Conservation (phyloP, 768 basidiomycete species). For the Kwoniella heveanensis region DNA sequence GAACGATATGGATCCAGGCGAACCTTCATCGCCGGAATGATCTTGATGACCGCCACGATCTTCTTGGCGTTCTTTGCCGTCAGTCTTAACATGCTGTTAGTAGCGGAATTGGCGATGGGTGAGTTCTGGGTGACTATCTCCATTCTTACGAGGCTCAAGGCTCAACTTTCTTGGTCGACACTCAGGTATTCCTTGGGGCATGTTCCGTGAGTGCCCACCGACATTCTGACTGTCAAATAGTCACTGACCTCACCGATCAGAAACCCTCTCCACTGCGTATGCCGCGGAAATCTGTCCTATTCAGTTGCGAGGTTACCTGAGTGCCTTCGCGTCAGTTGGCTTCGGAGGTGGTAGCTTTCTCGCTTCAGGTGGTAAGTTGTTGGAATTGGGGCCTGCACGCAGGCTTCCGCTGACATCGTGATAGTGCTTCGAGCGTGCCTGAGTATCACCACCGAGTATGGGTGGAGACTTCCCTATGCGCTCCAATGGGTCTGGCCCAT, state of each 20-base stretch:
- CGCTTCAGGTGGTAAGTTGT: slow-evolving; percentile 11
- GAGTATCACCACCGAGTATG: slow-evolving; percentile 36
- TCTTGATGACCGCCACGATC: slow-evolving; percentile 32
- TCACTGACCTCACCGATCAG: slow-evolving; percentile 7
- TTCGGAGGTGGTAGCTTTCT: slow-evolving; percentile 29
- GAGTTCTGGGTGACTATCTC: too few species aligned
- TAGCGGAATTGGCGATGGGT: slow-evolving; percentile 33
- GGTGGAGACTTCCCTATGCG: slow-evolving; percentile 41
- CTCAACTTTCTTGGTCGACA: too few species aligned
- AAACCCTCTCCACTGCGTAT: slow-evolving; percentile 32
- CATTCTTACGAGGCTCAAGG: too few species aligned
- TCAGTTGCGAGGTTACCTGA: slow-evolving; percentile 48
- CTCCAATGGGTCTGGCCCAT: slow-evolving; percentile 56
- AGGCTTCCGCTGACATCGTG: background rate
- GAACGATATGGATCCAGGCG: slow-evolving; percentile 27
- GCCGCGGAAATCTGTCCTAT: slow-evolving; percentile 41
- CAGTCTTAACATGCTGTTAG: slow-evolving; percentile 31
- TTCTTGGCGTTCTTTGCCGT: slow-evolving; percentile 36
- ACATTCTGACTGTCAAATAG: background rate
- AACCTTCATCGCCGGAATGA: slow-evolving; percentile 32
- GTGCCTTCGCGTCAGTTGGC: slow-evolving; percentile 42
- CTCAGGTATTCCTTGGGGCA: slow-evolving; percentile 32
- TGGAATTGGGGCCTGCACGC: background rate
- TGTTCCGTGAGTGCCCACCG: slow-evolving; percentile 30
- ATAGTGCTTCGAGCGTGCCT: slow-evolving; percentile 17